A percentile compares a stretch with the other conserved stretches of the same genome.
These are phyloP conservation scores for Silene coronaria DNA, from an alignment of 179 eudicot species.

Conservation along the genomic window DNA sequence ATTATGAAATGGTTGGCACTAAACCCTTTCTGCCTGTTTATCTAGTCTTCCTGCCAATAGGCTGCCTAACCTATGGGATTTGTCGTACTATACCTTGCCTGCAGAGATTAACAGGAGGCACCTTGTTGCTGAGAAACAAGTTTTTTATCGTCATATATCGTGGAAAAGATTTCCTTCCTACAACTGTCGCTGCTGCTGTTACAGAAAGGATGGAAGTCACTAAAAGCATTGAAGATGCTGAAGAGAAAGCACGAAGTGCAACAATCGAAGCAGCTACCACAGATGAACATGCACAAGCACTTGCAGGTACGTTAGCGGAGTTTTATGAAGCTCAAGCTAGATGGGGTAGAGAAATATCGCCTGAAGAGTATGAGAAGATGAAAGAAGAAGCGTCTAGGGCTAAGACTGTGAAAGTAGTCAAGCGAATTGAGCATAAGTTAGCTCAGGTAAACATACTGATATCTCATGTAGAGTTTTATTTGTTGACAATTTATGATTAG, in stretches of 20 bases:
- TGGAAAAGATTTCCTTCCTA: constrained; percentile 88
- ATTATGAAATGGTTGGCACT: neutral
- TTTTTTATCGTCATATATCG: constrained; percentile 83
- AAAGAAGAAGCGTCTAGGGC: constrained; percentile 65
- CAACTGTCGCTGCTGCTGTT: constrained; percentile 74
- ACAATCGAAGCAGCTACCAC: constrained; percentile 33
- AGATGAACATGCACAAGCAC: constrained; percentile 39
- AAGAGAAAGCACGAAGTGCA: constrained; percentile 60
- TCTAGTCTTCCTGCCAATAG: neutral
- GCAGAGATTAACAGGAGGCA: constrained; percentile 91
- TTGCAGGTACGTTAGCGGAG: constrained; percentile 85
- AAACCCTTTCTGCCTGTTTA: neutral
- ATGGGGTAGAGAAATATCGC: constrained; percentile 80
- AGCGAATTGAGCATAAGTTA: constrained; percentile 70
- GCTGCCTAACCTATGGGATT: neutral
- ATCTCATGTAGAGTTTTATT: neutral
- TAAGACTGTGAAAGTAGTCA: constrained; percentile 50
- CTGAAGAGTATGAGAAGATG: constrained; percentile 68
- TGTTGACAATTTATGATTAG: constrained; percentile 2
- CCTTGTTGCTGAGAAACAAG: constrained; percentile 83
- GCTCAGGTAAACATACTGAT: constrained; percentile 50
- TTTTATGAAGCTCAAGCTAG: constrained; percentile 88
- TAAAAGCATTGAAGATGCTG: constrained; percentile 75
- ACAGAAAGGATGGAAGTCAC: constrained; percentile 84
- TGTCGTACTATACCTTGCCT: constrained; percentile 14